Conservation (phyloP, 306 rosid species). For the Quercus berberidifolia region DNA sequence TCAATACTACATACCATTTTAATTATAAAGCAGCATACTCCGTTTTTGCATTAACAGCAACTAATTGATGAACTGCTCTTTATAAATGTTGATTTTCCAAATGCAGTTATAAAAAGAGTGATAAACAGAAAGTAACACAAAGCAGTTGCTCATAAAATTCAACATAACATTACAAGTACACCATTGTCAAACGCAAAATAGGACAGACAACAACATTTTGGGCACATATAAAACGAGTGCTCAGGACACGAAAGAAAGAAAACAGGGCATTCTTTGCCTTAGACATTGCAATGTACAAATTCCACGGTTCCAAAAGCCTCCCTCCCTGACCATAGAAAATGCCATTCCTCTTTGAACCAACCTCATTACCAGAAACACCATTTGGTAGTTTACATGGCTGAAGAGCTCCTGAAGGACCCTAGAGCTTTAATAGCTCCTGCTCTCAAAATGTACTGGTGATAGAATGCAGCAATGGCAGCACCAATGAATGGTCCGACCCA, state of each 20-base stretch:
- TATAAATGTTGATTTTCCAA: no score
- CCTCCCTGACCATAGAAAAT: not conserved
- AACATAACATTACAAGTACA: not conserved
- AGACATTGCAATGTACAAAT: not conserved
- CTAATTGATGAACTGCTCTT: no score
- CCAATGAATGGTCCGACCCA: slow-evolving; percentile 47
- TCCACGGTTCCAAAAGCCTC: not conserved
- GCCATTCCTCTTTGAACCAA: not conserved
- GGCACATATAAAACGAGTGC: slow-evolving; percentile 25
- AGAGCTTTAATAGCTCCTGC: slow-evolving; percentile 42
- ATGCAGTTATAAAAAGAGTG: no score
- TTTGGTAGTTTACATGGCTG: not conserved
- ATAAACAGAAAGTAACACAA: not conserved
- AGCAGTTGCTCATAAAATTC: not conserved
- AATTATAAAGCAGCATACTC: no score
- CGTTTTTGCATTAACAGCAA: no score
- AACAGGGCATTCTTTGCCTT: not conserved
- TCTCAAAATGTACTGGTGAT: slow-evolving; percentile 38
- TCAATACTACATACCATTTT: no score
- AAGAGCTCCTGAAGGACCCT: slow-evolving; percentile 38
- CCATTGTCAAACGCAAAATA: not conserved
- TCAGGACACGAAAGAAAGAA: not conserved
- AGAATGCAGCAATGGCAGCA: slow-evolving; percentile 44
- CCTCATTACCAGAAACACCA: not conserved
- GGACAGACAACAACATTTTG: not conserved